Evolutionary conservation across 768 basidiomycete genomes (phyloP).

Genomic region (Amanita inopinata): DNA sequence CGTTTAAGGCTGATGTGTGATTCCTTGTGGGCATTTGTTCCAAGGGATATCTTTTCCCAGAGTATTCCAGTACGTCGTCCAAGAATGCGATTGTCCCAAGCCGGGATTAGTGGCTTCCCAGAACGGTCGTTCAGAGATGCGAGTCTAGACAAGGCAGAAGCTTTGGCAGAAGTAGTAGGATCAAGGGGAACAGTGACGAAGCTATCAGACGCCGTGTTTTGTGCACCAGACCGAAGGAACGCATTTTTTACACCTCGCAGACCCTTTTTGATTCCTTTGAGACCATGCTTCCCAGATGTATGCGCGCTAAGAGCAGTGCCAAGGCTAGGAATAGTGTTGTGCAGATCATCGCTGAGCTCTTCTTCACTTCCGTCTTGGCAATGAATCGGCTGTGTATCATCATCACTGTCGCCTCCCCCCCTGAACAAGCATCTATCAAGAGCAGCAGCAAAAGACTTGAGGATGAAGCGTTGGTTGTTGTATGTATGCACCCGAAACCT

Average conservation of each 20-base stretch:
- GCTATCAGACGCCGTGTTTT: not conserved
- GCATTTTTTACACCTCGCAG: not conserved
- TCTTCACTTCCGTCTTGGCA: not conserved
- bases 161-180: not conserved
- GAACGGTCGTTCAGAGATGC: conserved; percentile 4
- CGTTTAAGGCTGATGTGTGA: not conserved
- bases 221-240: not conserved
- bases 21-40: not conserved
- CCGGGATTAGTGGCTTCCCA: not conserved
- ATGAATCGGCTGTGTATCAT: not conserved
- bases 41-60: not conserved
- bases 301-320: not conserved
- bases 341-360: not conserved
- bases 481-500: conserved; percentile 11
- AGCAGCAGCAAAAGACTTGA: conserved; percentile 23
- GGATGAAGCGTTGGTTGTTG: conserved; percentile 10
- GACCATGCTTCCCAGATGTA: conserved; percentile 1
- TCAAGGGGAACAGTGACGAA: conserved; percentile 5
- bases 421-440: conserved; percentile 21
- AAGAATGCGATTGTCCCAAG: not conserved
- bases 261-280: not conserved
- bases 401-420: conserved; percentile 13
- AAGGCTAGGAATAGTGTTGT: not conserved
- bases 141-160: not conserved
- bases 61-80: not conserved